Evolutionary conservation across 2,329 filamentous ascomycete species (phyloP), one percentile per base, ranked within the genome.

Genomic region (Colletotrichum coccodes): DNA sequence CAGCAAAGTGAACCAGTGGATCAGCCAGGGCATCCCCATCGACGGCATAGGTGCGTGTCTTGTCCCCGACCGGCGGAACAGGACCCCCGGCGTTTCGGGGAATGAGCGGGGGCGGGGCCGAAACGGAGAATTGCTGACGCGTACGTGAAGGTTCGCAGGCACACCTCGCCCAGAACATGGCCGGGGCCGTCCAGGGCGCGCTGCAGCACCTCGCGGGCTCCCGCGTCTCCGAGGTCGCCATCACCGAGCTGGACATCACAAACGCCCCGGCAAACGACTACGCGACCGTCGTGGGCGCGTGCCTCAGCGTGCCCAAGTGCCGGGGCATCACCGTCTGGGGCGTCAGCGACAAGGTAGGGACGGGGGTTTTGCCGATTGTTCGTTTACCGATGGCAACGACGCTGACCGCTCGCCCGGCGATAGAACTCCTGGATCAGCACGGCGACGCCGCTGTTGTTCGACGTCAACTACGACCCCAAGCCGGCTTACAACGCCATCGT

Each of bases 221-320:
- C 3, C 84, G 82, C 11, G 77, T 82, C 14, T 78, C 77, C 38
- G 89, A 92, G 74, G 84, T 91, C 46, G 89, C 90, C 8, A 84
- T 92, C 56, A 92, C 90, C 1, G 90, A 92, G 80, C 83, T 92
- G 28, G 91, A 94, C 75, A 92, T 94, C 74, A 84, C 85, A 57
- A 80, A 80, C n/a, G 89, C 87, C 5, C 80, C 85, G 23, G 72
- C 84, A 2, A 77, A 79, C 16, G 90, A 92, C 76, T 92, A 91
- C 73, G 78, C 84, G 23, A 83, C 85, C 38, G 83, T 88, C 28
- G 83, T 84, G 70, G 83, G 86, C 58, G 90, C 86, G 7, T 93
- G 91, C 73, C 76, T 91, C 44, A 79, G 84, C 26, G 80, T 89
- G 60, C 69, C 81, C 8, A 87, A 89, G 75, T 92, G 90, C 75